Percentiles rank a stretch among this genome's conserved stretches.
These are phyloP conservation scores for Pseudopyricularia cyperi DNA, from an alignment of 2,329 filamentous ascomycete species.

Conservation along the genomic window DNA sequence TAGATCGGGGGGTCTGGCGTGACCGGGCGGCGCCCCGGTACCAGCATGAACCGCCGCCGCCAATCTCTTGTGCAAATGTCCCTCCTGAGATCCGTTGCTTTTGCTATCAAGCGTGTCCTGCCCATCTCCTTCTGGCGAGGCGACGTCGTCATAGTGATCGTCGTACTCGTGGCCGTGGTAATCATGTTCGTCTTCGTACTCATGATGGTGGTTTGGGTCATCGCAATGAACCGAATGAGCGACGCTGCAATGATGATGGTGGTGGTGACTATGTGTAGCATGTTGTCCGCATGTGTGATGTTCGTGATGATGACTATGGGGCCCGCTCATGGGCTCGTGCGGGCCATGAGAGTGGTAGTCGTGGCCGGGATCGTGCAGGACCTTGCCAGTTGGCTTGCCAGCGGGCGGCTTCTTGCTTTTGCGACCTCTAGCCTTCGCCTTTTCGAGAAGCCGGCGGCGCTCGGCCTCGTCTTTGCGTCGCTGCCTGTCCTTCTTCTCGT, in stretches of 20 bases:
- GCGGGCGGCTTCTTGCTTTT: conserved; percentile 72
- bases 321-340: neutral
- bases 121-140: neutral
- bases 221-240: neutral
- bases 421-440: conserved; percentile 84
- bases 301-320: conserved; percentile 6
- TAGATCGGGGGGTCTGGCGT: neutral
- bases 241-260: neutral
- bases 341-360: neutral
- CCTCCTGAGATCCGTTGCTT: neutral
- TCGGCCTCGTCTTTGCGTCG: conserved; percentile 77
- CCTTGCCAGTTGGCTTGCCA: conserved; percentile 29
- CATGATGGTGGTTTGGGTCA: neutral
- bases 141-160: neutral
- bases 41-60: neutral
- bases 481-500: conserved; percentile 87
- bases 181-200: neutral
- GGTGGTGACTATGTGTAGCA: neutral
- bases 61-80: neutral
- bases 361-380: conserved; percentile 11
- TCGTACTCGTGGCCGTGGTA: neutral
- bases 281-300: conserved; percentile 8
- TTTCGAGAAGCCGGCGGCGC: conserved; percentile 71
- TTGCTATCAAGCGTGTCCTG: conserved; percentile 2
- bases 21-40: neutral